Evolutionary conservation across 2,329 filamentous ascomycete species (phyloP).

Genomic region (Diplodia seriata): DNA sequence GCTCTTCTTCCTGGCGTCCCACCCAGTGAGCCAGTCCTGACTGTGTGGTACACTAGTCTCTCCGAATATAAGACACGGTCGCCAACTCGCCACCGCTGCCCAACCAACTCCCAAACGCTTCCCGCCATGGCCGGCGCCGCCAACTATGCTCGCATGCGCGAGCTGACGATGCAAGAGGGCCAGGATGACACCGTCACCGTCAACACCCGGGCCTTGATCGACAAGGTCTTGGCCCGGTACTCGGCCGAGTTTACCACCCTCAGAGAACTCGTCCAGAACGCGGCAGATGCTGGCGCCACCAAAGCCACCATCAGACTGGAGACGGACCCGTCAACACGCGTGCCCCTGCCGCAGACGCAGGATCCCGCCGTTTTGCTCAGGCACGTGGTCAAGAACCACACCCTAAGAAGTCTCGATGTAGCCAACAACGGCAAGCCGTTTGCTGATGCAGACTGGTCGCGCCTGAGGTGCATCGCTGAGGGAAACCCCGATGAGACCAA

Average conservation of each 20-base stretch:
- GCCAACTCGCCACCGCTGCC: constrained; percentile 18
- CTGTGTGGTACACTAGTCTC: too few relatives aligned
- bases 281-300: constrained; percentile 92
- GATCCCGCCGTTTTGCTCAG: constrained; percentile 77
- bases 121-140: constrained; percentile 46
- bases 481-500: constrained; percentile 99
- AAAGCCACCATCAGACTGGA: constrained; percentile 93
- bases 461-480: constrained; percentile 96
- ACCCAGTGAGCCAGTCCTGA: neutral
- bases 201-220: constrained; percentile 94
- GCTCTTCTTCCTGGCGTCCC: neutral
- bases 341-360: constrained; percentile 71
- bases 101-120: neutral
- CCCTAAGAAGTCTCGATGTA: constrained; percentile 83
- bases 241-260: constrained; percentile 91
- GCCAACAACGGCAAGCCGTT: constrained; percentile 92
- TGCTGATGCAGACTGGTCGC: constrained; percentile 87
- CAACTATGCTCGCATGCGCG: constrained; percentile 74
- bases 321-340: constrained; percentile 79
- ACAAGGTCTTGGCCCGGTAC: constrained; percentile 95
- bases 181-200: constrained; percentile 98
- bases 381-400: constrained; percentile 84
- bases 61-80: neutral
- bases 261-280: constrained; percentile 95
- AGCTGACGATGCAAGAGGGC: constrained; percentile 85